These are phyloP conservation scores for Alloascoidea hylecoeti DNA, from an alignment of 805 yeast genomes.

Conservation along the genomic window DNA sequence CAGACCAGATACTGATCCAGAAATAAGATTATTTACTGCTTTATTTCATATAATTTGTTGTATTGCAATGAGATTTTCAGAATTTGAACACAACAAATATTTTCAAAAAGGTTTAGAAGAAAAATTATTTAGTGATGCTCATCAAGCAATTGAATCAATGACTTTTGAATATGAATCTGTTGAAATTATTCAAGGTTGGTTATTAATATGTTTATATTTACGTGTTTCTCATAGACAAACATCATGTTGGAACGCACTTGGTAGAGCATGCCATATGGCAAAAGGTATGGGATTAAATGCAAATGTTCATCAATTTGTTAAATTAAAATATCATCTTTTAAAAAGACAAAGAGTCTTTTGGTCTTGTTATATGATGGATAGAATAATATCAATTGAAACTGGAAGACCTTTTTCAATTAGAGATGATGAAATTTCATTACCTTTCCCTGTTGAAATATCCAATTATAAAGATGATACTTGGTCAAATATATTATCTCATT, in stretches of 20 bases:
- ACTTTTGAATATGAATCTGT: conserved; percentile 37
- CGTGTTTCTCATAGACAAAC: conserved; percentile 29
- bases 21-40: conserved; percentile 30
- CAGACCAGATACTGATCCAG: conserved; percentile 12
- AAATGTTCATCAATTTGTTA: conserved; percentile 8
- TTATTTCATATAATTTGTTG: conserved; percentile 34
- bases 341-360: conserved; percentile 41
- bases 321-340: conserved; percentile 19
- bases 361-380: conserved; percentile 38
- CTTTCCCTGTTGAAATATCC: conserved; percentile 16
- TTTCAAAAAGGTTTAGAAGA: conserved; percentile 22
- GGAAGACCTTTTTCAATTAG: conserved; percentile 27
- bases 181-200: conserved; percentile 36
- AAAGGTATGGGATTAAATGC: conserved; percentile 29
- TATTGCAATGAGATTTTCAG: conserved; percentile 34
- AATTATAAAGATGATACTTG: conserved; percentile 27
- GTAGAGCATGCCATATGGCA: conserved; percentile 26
- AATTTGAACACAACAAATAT: conserved; percentile 17
- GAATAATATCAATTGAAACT: conserved; percentile 34
- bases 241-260: conserved; percentile 25
- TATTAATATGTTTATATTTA: conserved; percentile 27
- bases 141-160: conserved; percentile 22
- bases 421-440: conserved; percentile 22
- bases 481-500: conserved; percentile 22
- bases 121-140: conserved; percentile 24